Percentiles rank a stretch among this genome's conserved stretches.
phyloP scores from a whole-genome alignment of 768 basidiomycete species.

The Leccinum subtestaceum region DNA sequence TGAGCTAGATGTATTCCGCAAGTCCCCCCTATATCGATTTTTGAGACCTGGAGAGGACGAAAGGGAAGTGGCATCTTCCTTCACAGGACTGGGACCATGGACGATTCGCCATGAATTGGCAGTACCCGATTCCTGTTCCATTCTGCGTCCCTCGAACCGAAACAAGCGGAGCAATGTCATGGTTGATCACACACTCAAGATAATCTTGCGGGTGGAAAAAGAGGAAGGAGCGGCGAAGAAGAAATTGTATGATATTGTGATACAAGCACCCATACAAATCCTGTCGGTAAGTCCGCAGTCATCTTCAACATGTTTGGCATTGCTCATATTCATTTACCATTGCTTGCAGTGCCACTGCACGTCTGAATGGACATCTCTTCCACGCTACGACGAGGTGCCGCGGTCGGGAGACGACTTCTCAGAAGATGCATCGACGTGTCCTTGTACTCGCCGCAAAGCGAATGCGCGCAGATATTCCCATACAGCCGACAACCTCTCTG shows the following conservation, averaged over 20 bases:
- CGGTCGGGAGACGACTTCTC: constrained; percentile 4
- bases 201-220: constrained; percentile 80
- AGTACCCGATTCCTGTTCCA: constrained; percentile 61
- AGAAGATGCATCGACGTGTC: constrained; percentile 34
- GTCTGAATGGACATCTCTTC: constrained; percentile 74
- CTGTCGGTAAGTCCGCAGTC: constrained; percentile 64
- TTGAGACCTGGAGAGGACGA: constrained; percentile 48
- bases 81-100: constrained; percentile 89
- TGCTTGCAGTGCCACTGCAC: constrained; percentile 70
- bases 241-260: constrained; percentile 84
- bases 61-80: constrained; percentile 53
- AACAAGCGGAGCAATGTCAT: constrained; percentile 56
- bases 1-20: constrained; percentile 54
- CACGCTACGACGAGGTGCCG: constrained; percentile 56
- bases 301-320: not conserved
- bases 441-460: constrained; percentile 35
- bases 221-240: constrained; percentile 68
- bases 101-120: constrained; percentile 64
- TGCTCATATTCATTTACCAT: not conserved
- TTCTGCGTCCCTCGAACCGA: constrained; percentile 75
- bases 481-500: not conserved
- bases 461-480: not conserved
- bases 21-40: constrained; percentile 63
- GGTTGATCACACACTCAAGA: constrained; percentile 75
- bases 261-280: constrained; percentile 82